These are phyloP conservation scores for Trichoderma breve DNA, from an alignment of 2,329 filamentous ascomycete species.

Conservation along the genomic window DNA sequence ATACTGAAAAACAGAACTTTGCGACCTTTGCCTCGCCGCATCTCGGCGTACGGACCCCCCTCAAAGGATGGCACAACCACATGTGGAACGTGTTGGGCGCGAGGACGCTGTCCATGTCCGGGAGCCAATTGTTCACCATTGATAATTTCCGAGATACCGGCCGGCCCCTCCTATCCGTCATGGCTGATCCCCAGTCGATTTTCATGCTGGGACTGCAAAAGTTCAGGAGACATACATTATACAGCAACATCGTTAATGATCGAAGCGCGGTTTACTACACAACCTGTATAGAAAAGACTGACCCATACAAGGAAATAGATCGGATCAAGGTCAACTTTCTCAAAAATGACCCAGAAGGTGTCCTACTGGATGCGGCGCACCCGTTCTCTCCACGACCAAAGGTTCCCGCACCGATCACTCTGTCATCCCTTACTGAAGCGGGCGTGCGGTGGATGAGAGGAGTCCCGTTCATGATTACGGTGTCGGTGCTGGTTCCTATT, in stretches of 20 bases:
- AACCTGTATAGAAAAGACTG: constrained; percentile 69
- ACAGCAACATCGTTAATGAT: constrained; percentile 87
- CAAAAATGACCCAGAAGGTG: constrained; percentile 65
- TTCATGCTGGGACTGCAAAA: constrained; percentile 76
- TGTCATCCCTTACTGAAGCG: constrained; percentile 35
- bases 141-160: constrained; percentile 82
- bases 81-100: constrained; percentile 84
- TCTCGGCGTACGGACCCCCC: constrained; percentile 70
- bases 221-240: constrained; percentile 76
- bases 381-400: constrained; percentile 55
- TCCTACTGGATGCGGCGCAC: constrained; percentile 67
- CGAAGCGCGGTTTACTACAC: constrained; percentile 80
- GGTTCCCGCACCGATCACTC: constrained; percentile 27
- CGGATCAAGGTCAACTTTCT: constrained; percentile 71
- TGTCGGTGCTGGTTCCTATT: constrained; percentile 71
- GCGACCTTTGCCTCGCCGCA: constrained; percentile 87
- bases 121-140: constrained; percentile 81
- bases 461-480: constrained; percentile 61
- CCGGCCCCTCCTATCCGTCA: constrained; percentile 73
- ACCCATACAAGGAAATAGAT: constrained; percentile 71
- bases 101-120: constrained; percentile 76
- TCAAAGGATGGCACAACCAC: constrained; percentile 63
- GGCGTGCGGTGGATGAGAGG: constrained; percentile 43
- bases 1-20: constrained; percentile 63
- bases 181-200: constrained; percentile 80